These are phyloP conservation scores for Xylaria flabelliformis DNA, from an alignment of 495 filamentous ascomycete genomes.

Conservation along the genomic window DNA sequence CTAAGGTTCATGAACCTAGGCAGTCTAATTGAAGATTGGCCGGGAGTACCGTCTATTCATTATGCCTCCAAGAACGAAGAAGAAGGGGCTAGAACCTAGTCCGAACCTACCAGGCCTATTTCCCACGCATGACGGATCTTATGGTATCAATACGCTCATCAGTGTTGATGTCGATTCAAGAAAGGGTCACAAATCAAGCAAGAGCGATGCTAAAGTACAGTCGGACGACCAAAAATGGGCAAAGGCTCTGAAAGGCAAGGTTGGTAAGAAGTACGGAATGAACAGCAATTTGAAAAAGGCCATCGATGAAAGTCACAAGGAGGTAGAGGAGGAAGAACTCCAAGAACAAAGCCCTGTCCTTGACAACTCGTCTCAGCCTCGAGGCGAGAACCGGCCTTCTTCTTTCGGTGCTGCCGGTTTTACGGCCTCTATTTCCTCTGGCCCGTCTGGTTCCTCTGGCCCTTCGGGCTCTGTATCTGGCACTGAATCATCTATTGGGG, in stretches of 20 bases:
- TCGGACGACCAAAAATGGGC: constrained; percentile 31
- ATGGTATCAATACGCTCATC: constrained; percentile 39
- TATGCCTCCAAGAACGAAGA: constrained; percentile 25
- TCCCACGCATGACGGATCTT: constrained; percentile 40
- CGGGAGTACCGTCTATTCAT: neutral
- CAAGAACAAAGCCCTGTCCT: neutral
- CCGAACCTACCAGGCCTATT: constrained; percentile 36
- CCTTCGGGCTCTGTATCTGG: neutral
- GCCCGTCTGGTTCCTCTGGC: neutral
- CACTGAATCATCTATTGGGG: neutral
- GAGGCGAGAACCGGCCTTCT: neutral
- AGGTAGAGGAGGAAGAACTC: constrained; percentile 27
- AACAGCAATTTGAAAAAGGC: constrained; percentile 33
- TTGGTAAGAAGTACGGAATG: constrained; percentile 29
- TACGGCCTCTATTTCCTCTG: neutral
- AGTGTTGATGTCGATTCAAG: constrained; percentile 23
- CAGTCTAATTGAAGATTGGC: neutral
- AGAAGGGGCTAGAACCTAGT: constrained; percentile 26
- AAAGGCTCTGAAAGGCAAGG: constrained; percentile 15
- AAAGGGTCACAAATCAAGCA: constrained; percentile 27
- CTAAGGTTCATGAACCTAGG: constrained; percentile 1
- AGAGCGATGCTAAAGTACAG: constrained; percentile 28
- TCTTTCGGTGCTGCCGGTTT: neutral
- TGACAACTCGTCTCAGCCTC: neutral
- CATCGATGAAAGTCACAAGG: constrained; percentile 29